Conservation (phyloP, 257 asterid genomes). For the Fraxinus anomala region DNA sequence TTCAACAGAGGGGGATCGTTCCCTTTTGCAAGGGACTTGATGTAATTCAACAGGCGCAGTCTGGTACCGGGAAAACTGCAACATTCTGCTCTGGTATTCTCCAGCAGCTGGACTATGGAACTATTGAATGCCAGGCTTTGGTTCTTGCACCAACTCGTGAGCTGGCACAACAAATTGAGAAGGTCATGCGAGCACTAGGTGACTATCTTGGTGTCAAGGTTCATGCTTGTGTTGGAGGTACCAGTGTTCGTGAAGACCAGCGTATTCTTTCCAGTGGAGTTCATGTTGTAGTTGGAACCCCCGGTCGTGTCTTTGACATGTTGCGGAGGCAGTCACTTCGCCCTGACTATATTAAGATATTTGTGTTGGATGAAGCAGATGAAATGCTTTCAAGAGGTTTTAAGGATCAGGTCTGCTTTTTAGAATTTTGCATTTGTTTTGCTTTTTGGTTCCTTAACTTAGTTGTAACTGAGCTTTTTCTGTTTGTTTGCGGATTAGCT, state of each 20-base stretch:
- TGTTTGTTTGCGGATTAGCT: background rate
- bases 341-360: slow-evolving; percentile 48
- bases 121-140: slow-evolving; percentile 48
- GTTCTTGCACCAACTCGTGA: slow-evolving; percentile 59
- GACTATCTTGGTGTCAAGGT: slow-evolving; percentile 56
- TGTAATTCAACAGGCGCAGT: slow-evolving; percentile 53
- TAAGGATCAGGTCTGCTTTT: slow-evolving; percentile 45
- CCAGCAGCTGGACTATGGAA: slow-evolving; percentile 45
- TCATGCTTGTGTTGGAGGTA: slow-evolving; percentile 60
- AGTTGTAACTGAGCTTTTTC: background rate
- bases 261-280: slow-evolving; percentile 51
- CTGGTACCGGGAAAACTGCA: slow-evolving; percentile 52
- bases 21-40: slow-evolving; percentile 56
- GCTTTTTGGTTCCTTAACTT: background rate
- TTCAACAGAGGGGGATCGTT: slow-evolving; percentile 54
- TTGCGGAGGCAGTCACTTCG: slow-evolving; percentile 52
- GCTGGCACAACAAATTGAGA: slow-evolving; percentile 56
- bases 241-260: slow-evolving; percentile 51
- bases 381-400: slow-evolving; percentile 58
- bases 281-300: slow-evolving; percentile 53
- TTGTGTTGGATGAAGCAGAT: slow-evolving; percentile 54
- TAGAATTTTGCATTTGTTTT: background rate
- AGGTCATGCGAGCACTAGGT: slow-evolving; percentile 56
- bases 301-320: slow-evolving; percentile 57
- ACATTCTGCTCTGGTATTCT: slow-evolving; percentile 56